phyloP scores from a whole-genome alignment of 192 early-diverging fungal genomes.

The Allomyces macrogynus region DNA sequence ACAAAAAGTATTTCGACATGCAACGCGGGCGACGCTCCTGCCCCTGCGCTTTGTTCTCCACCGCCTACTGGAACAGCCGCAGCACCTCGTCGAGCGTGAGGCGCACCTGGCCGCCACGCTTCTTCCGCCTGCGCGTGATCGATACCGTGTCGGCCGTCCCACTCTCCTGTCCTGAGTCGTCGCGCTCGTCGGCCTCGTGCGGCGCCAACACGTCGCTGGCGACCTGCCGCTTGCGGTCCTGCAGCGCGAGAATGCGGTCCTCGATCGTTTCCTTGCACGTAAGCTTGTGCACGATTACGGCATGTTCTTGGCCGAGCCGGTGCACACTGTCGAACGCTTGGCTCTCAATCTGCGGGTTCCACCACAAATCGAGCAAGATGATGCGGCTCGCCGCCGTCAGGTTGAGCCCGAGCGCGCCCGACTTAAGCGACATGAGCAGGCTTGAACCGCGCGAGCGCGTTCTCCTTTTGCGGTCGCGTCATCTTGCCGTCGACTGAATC shows the following conservation, averaged over 20 bases:
- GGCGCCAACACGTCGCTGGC: slow-evolving; percentile 12
- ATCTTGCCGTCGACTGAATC: slow-evolving; percentile 47
- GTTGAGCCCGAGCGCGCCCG: slow-evolving; percentile 54
- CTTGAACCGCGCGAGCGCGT: slow-evolving; percentile 17
- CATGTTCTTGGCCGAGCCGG: slow-evolving; percentile 43
- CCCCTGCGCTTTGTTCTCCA: no score
- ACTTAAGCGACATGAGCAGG: slow-evolving; percentile 46
- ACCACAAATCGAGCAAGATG: slow-evolving; percentile 63
- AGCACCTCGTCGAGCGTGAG: no score
- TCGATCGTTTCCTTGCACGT: slow-evolving; percentile 43
- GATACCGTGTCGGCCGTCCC: no score
- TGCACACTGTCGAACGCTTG: slow-evolving; percentile 55
- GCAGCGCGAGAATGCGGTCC: slow-evolving; percentile 43
- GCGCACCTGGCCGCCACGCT: no score
- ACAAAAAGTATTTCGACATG: no score
- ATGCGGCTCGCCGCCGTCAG: slow-evolving; percentile 42
- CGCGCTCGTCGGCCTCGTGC: no score
- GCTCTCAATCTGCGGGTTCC: slow-evolving; percentile 41
- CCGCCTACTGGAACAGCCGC: no score
- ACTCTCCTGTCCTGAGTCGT: no score
- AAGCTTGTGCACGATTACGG: slow-evolving; percentile 39
- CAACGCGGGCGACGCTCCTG: no score
- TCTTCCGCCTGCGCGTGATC: no score
- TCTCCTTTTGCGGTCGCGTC: slow-evolving; percentile 35
- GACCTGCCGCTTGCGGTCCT: slow-evolving; percentile 31